Percentiles rank a stretch among this genome's conserved stretches.
Conservation (phyloP, 306 rosid genomes). For the Prunus campanulata region DNA sequence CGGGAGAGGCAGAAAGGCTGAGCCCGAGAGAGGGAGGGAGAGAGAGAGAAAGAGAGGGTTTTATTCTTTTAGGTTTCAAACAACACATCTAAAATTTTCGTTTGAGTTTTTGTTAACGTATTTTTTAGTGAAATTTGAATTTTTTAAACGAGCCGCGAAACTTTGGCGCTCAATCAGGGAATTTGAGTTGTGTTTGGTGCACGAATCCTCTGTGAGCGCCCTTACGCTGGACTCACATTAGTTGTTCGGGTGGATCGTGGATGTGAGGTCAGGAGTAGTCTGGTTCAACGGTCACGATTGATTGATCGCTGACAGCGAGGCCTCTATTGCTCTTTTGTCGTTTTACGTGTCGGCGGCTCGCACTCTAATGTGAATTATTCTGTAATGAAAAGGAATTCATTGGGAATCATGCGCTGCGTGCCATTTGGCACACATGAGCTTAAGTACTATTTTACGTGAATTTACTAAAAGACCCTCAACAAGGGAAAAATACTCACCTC, state of each 20-base stretch:
- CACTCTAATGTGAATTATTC: background rate
- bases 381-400: background rate
- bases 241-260: background rate
- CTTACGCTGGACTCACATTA: background rate
- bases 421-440: background rate
- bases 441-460: background rate
- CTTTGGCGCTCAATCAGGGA: slow-evolving; percentile 37
- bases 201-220: background rate
- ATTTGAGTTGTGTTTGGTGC: background rate
- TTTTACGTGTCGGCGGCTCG: background rate
- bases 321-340: background rate
- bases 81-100: background rate
- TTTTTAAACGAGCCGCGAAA: slow-evolving; percentile 41
- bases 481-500: no score
- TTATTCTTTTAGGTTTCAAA: background rate
- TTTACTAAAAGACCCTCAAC: background rate
- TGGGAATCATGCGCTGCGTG: background rate
- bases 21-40: background rate
- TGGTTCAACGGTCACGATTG: background rate
- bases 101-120: slow-evolving; percentile 8
- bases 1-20: background rate
- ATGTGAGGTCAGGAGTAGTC: background rate
- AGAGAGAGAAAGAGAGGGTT: background rate
- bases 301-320: background rate
- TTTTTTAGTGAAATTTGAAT: slow-evolving; percentile 28